phyloP scores from a whole-genome alignment of 306 rosid species.

The Castanea mollissima region DNA sequence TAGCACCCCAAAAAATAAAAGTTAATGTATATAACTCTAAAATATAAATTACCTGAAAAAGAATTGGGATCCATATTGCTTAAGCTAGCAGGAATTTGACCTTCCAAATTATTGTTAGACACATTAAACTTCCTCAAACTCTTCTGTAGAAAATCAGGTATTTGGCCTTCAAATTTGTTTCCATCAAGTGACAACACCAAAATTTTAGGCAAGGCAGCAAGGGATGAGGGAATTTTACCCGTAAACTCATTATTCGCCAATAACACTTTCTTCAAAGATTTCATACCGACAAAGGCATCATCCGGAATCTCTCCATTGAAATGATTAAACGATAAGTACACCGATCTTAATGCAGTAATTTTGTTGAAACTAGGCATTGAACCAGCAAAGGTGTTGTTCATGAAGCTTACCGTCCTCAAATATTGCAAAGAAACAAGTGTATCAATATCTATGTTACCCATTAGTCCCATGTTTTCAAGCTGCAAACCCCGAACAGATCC shows the following conservation, averaged over 20 bases:
- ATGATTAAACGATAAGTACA: conserved; percentile 65
- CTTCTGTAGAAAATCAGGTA: conserved; percentile 48
- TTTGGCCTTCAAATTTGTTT: conserved; percentile 73
- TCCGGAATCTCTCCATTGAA: conserved; percentile 67
- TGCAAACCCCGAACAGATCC: conserved; percentile 58
- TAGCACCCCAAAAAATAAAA: neutral
- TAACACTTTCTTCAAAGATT: conserved; percentile 45
- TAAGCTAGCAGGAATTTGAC: conserved; percentile 64
- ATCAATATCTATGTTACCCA: conserved; percentile 45
- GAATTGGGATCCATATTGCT: conserved; percentile 26
- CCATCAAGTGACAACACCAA: conserved; percentile 47
- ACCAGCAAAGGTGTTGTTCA: conserved; percentile 81
- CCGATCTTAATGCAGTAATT: conserved; percentile 41
- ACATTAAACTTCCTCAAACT: conserved; percentile 44
- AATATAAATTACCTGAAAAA: conserved; percentile 45
- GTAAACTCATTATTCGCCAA: conserved; percentile 55
- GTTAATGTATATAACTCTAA: neutral
- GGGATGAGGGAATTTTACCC: conserved; percentile 74
- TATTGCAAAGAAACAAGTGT: conserved; percentile 36
- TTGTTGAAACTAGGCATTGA: conserved; percentile 49
- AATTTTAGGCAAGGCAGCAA: conserved; percentile 51
- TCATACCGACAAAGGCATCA: conserved; percentile 56
- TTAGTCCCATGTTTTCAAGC: conserved; percentile 67
- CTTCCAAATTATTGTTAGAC: conserved; percentile 63
- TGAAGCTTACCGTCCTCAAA: conserved; percentile 54